These are phyloP conservation scores for Talaromyces stipitatus DNA, from an alignment of 495 filamentous ascomycete species.

Conservation along the genomic window DNA sequence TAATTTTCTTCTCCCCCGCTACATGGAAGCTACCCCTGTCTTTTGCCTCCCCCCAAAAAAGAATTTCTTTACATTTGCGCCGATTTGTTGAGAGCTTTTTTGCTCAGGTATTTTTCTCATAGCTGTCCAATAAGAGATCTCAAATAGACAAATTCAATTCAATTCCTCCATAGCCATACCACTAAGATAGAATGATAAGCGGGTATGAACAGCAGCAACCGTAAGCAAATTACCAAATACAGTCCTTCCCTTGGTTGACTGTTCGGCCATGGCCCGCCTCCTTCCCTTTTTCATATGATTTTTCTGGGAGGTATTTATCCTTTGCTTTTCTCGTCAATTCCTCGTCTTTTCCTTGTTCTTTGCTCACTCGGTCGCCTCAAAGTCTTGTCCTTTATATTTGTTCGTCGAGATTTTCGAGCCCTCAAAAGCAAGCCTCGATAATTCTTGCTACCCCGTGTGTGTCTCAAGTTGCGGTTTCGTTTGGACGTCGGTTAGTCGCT, in stretches of 20 bases:
- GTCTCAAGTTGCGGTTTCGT: neutral
- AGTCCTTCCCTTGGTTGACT: neutral
- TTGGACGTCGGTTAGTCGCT: neutral
- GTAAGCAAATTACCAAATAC: neutral
- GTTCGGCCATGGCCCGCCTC: neutral
- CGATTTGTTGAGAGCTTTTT: neutral
- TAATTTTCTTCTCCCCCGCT: neutral
- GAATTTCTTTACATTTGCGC: neutral
- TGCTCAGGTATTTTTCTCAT: neutral
- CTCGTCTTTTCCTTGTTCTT: neutral
- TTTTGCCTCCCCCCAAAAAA: neutral
- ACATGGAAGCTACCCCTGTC: neutral
- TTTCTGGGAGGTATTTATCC: conserved; percentile 5
- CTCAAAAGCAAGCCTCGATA: neutral
- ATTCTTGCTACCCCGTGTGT: neutral
- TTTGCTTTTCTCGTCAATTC: neutral
- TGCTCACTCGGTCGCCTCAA: neutral
- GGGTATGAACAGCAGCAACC: neutral
- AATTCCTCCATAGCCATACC: neutral
- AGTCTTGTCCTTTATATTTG: neutral
- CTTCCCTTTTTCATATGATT: conserved; percentile 9
- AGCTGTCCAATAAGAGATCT: neutral
- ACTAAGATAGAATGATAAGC: neutral
- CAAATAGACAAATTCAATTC: neutral
- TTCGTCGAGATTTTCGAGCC: neutral